Evolutionary conservation across 345 rosid genomes (phyloP), one percentile per base, ranked within the genome.

Genomic region (Heritiera fomes): DNA sequence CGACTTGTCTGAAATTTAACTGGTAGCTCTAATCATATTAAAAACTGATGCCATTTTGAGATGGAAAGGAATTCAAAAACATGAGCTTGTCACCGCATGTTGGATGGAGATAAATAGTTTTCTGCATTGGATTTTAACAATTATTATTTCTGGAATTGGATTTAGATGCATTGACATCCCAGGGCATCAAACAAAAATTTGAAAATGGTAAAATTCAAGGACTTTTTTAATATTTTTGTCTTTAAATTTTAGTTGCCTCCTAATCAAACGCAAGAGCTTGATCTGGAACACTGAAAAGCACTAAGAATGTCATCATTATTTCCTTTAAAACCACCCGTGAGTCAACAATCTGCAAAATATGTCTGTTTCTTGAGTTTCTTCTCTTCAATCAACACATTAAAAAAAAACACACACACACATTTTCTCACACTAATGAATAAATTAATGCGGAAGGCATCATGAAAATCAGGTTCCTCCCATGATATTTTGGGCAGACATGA

Each of bases 401-500:
- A 50, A 32, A 32, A 71, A 47, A 8, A 30, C n/a, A n/a, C n/a
- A 70, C 52, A 17, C 11, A 63, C 67, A 23, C 41, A 68, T 62
- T 13, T 73, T 73, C 78, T 79, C 80, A 60, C 67, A 32, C 38
- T 55, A 72, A 58, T 34, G 47, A 75, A 84, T 82, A 86, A 84
- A 81, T 84, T 82, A 83, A 65, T 17, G 61, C 61, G 45, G 71
- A 64, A 28, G 75, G 47, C 80, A 79, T 68, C 73, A 13, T 6
- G 43, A 61, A 68, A 71, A 77, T 87, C 80, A 90, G 80, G 84
- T 85, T 76, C 86, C 91, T 63, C 83, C 90, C 62, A 87, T 85
- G 71, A 89, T 77, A 70, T 96, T 96, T 14, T 92, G 91, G n/a
- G 88, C 87, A 77, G 98, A 86, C 88, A 96, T 81, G 73, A 96